These are phyloP conservation scores for Leccinum pachyderme DNA, from an alignment of 1,284 basidiomycete genomes.

Conservation along the genomic window DNA sequence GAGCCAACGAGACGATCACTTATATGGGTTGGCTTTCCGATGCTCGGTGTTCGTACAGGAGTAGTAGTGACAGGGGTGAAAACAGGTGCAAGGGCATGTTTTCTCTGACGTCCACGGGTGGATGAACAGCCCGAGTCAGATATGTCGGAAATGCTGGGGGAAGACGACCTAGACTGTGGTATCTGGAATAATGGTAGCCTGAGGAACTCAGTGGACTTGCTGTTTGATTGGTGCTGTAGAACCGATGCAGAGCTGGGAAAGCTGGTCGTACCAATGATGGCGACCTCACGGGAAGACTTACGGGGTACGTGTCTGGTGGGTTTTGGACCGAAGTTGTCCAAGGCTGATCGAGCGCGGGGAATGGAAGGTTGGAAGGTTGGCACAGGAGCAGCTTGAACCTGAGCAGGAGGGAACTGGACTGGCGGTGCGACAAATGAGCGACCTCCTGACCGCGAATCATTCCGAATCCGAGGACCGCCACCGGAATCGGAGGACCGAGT, in stretches of 20 bases:
- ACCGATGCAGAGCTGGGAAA: constrained; percentile 28
- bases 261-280: constrained; percentile 49
- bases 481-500: constrained; percentile 26
- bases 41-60: constrained; percentile 49
- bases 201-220: constrained; percentile 23
- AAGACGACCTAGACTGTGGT: constrained; percentile 49
- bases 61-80: constrained; percentile 28
- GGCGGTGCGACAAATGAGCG: constrained; percentile 67
- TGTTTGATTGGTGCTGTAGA: constrained; percentile 24
- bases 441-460: constrained; percentile 41
- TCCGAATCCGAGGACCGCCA: constrained; percentile 28
- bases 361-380: constrained; percentile 20
- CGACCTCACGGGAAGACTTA: constrained; percentile 54
- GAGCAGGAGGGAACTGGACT: constrained; percentile 57
- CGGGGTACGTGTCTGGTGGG: constrained; percentile 25
- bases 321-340: constrained; percentile 36
- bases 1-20: constrained; percentile 57
- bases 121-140: constrained; percentile 35
- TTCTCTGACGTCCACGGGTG: constrained; percentile 30
- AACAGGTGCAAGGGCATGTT: constrained; percentile 35
- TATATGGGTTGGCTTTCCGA: constrained; percentile 58
- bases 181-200: constrained; percentile 51
- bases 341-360: constrained; percentile 46
- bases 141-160: constrained; percentile 38
- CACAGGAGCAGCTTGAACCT: constrained; percentile 37